Evolutionary conservation across 176 grass and related monocot species (phyloP), one percentile per base, ranked within the genome.

Genomic region (Triticum timopheevii): DNA sequence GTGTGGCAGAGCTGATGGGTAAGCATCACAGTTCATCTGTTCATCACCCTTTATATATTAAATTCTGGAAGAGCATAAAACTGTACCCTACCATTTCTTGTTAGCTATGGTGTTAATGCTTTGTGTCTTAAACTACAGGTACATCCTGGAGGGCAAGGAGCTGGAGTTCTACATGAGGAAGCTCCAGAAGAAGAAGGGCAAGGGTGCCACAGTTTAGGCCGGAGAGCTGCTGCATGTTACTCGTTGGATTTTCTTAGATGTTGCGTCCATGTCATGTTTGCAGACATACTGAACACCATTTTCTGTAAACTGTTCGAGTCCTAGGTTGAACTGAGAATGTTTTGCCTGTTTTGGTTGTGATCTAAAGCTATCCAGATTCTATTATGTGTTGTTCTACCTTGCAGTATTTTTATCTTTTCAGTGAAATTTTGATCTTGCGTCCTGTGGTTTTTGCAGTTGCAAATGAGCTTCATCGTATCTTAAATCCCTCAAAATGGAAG

Each of bases 141-240:
- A 98, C 62, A 95, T 98, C 38, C 81, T 98, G 39, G 95, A 98
- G 86, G 95, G 93, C 34, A 98, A 93, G 35, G 93, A 98, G 88
- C 89, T 98, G 0, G 93, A 98, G 39, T 98, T 98, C 82, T 95
- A 95, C 89, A 93, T 89, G 89, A 95, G 93, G 85, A 95, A 98
- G 79, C 81, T 98, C 70, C 93, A 98, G 87, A 93, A 50, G 89
- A 98, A 98, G 89, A 98, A 98, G 89, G 91, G 95, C 82, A 95
- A 95, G 85, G 87, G 89, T 65, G 89, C 93, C 6, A 73, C 86
- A 66, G 93, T 87, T 81, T 96, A 93, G 85, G 76, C 36, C 0
- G 30, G 42, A 58, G 23, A 50, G 22, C 15, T 9, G 22, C 15
- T 9, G 27, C 73, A 45, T 87, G 27, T 83, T 77, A 65, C 77